Percentiles rank a stretch among this genome's conserved stretches.
phyloP scores from a whole-genome alignment of 164 flowering plant genomes.

The Liriodendron chinense region DNA sequence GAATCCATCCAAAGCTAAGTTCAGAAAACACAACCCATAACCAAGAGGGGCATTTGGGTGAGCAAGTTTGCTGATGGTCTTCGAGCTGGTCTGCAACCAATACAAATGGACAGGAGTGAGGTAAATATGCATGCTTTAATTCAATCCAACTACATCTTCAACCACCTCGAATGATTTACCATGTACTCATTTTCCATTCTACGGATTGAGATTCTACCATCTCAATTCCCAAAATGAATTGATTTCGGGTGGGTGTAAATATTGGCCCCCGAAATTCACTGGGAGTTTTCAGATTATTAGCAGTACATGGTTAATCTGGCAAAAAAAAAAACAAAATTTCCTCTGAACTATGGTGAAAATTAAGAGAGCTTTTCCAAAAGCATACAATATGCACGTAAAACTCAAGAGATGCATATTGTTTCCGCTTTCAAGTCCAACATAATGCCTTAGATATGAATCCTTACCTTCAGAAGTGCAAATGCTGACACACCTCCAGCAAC shows the following conservation, averaged over 20 bases:
- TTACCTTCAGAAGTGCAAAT: conserved; percentile 91
- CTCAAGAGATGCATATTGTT: neutral
- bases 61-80: conserved; percentile 92
- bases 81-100: conserved; percentile 80
- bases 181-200: too few species aligned
- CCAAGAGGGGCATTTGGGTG: conserved; percentile 97
- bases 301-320: neutral
- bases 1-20: conserved; percentile 94
- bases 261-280: neutral
- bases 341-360: neutral
- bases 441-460: neutral
- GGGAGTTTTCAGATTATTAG: neutral
- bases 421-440: too few species aligned
- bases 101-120: neutral
- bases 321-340: neutral
- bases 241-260: neutral
- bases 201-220: neutral
- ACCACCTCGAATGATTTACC: neutral
- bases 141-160: neutral
- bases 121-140: neutral
- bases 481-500: conserved; percentile 98
- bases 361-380: neutral
- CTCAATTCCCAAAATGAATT: neutral
- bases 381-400: neutral
- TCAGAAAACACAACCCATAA: conserved; percentile 88